A percentile compares a stretch with the other conserved stretches of the same genome.
Conservation (phyloP, 805 yeast genomes). For the Suhomyces pyralidae region DNA sequence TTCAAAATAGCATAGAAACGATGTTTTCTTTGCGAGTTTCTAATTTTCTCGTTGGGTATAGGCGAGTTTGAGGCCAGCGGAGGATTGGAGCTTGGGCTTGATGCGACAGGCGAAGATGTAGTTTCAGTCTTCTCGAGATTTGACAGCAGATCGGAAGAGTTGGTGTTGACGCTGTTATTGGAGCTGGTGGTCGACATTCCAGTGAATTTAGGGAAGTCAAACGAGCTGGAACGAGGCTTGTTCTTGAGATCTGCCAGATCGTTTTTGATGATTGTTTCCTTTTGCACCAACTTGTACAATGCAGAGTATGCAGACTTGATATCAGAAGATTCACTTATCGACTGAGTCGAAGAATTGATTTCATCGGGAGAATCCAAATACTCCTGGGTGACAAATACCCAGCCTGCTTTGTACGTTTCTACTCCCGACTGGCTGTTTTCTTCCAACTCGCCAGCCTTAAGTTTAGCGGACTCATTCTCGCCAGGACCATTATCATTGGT, state of each 20-base stretch:
- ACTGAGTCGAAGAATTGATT: conserved; percentile 47
- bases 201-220: conserved; percentile 5
- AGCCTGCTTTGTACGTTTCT: conserved; percentile 63
- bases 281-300: conserved; percentile 54
- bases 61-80: background rate
- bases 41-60: conserved; percentile 10
- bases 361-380: conserved; percentile 46
- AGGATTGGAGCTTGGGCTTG: background rate
- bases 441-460: conserved; percentile 64
- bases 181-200: background rate
- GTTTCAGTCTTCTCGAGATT: background rate
- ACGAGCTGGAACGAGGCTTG: conserved; percentile 7
- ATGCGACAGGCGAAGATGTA: background rate
- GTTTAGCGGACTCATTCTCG: conserved; percentile 20
- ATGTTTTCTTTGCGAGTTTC: conserved; percentile 45
- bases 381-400: conserved; percentile 83
- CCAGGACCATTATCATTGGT: background rate
- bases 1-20: conserved; percentile 68
- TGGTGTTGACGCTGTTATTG: background rate
- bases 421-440: conserved; percentile 61
- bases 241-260: conserved; percentile 3
- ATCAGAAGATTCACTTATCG: conserved; percentile 39
- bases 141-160: background rate
- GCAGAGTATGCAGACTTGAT: conserved; percentile 59
- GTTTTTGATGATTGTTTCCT: conserved; percentile 12